These are phyloP conservation scores for Elaeis oleifera DNA, from an alignment of 202 grass and related monocot genomes.

Conservation along the genomic window DNA sequence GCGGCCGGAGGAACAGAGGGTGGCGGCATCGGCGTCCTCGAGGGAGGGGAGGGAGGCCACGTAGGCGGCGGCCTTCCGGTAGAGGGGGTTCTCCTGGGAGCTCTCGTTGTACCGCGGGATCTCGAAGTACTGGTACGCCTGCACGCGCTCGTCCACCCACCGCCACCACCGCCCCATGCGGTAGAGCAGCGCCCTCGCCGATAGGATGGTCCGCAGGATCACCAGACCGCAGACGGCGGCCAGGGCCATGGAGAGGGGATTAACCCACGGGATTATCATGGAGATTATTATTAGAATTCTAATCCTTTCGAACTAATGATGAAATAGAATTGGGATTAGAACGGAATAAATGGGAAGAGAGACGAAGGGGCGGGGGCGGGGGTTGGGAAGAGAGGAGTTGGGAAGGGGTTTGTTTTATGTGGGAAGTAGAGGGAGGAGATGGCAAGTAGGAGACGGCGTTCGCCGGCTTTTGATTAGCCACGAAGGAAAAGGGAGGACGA, in stretches of 20 bases:
- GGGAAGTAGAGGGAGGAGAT: no score
- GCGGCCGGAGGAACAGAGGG: conserved; percentile 48
- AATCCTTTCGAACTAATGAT: no score
- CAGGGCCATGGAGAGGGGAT: not conserved
- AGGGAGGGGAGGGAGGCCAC: conserved; percentile 64
- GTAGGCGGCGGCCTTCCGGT: conserved; percentile 63
- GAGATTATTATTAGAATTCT: no score
- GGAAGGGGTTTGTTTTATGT: no score
- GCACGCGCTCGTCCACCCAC: conserved; percentile 54
- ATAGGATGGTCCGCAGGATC: conserved; percentile 49
- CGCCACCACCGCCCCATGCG: conserved; percentile 46
- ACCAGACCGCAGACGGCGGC: conserved; percentile 26
- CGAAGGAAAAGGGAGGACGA: no score
- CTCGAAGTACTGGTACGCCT: conserved; percentile 92
- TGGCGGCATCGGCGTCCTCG: conserved; percentile 59
- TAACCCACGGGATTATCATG: not conserved
- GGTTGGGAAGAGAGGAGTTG: no score
- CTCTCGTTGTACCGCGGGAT: conserved; percentile 35
- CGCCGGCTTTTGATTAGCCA: no score
- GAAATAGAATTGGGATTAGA: no score
- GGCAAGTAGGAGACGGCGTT: no score
- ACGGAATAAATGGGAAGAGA: no score
- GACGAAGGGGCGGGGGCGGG: no score
- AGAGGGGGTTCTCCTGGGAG: conserved; percentile 67
- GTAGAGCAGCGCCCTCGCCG: conserved; percentile 63